Base-by-base conservation (phyloP, 495 filamentous ascomycete genomes). In the Podospora pseudocomata region DNA sequence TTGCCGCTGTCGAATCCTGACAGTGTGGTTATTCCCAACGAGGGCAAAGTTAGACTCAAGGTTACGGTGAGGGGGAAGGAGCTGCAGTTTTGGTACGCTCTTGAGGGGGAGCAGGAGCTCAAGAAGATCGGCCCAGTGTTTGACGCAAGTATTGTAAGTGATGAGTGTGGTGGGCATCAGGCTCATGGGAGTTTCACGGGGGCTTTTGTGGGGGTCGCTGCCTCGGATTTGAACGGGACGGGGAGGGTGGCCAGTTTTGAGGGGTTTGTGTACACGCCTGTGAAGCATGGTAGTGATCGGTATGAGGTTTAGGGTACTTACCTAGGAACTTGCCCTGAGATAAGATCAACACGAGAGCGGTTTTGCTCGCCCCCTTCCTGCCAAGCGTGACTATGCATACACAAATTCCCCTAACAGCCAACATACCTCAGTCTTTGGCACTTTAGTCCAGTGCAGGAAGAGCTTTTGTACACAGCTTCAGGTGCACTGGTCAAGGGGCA, bases 141-240 rank as follows among this genome's bases (percentile, higher is more conserved):
- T 60, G 84, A 86, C 71, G 85, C 83, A 1, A 82, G 80, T 58
- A 83, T 87, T 58, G 70, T 86, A 9, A 83, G 77, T 1, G 85
- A 87, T 66, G 85, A 87, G 74, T 87, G 85, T 55, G 85, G 85
- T 26, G 85, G 85, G 0, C 85, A 87, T 65, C 82, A 83, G 70
- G 78, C 74, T 4, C 82, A 85, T 67, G 85, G 85, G 5, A 87
- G 85, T 68, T 87, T 87, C 66, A 87, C 85, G 26, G 85, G 85
- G 0, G 84, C 85, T 19, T 86, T 87, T 72, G 82, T 86, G 7
- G 85, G 85, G 0, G 70, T 87, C 60, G 85, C 85, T 15, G 82
- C 80, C 26, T 84, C 81, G 13, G 85, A 86, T 70, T n/a, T 84
- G 44, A 85, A 86, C 69, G 84, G 85, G 11, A 79, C 76, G 34